Base-by-base conservation (phyloP, 352 stramenopile genomes). In the Phytophthora pseudosyringae region DNA sequence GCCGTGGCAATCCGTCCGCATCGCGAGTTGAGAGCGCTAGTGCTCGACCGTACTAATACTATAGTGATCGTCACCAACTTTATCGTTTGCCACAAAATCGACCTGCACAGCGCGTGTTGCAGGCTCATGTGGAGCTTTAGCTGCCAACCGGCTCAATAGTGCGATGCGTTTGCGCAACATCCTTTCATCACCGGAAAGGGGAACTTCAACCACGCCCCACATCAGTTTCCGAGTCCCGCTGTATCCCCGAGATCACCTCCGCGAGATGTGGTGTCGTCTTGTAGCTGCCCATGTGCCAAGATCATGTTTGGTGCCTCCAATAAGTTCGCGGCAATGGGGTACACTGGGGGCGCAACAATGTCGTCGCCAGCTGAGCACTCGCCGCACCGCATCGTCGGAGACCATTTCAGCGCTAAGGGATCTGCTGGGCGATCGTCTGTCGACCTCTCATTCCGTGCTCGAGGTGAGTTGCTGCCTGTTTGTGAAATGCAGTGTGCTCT, bases 371-470 rank as follows among this genome's bases (percentile, higher is more conserved):
- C 28, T 77, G 46, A 79, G 54, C 47, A 75, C 44, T n/a, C 75
- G 61, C 35, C 67, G 54, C 29, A 70, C 64, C 9, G 47, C 75
- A 29, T 59, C 75, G 18, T 62, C 58, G 4, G 62, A 82, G 26
- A 88, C 77, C 25, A 59, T 90, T 15, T 68, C 63, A 5, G 78
- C 79, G 41, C 71, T 91, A 35, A 71, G 66, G 40, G 69, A 81
- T 35, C 54, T 91, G 40, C 76, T 88, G 9, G 75, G 76, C 18
- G 75, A 90, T 51, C 83, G 79, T 47, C 63, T 91, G 40, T 89
- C 83, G 31, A 91, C 83, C 1, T 61, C 81, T 39, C 65, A 41
- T 26, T 71, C 69, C 15, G 74, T 90, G n/a, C 73, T 77, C 11
- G 75, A 90, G 48, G 67, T 72, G 40, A 26, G 53, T 40, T 9